Evolutionary conservation across 2,329 filamentous ascomycete genomes (phyloP), one percentile per base, ranked within the genome.

Genomic region (Xylariaceae sp.): DNA sequence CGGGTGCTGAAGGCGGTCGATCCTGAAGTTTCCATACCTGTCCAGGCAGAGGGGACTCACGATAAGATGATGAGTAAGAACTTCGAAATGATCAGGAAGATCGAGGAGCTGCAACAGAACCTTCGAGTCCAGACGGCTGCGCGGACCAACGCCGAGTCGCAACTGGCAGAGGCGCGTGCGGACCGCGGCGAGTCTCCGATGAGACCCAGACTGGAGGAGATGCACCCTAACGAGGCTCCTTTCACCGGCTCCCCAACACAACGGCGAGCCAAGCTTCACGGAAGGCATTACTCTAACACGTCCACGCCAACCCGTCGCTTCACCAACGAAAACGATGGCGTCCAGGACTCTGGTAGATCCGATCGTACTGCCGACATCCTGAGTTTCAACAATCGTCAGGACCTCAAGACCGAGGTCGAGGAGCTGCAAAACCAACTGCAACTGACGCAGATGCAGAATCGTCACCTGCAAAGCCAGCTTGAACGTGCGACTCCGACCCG

Each of bases 381-480:
- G 26, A 81, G 80, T 45, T 86, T 86, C 61, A 90, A 92, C 62
- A 87, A 83, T 52, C 80, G 83, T 24, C 90, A 93, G 80, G 90
- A 96, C 54, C 67, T 94, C 39, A 92, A 89, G 51, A 76, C 86
- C 3, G 89, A 96, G 51, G 70, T 95, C 10, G 90, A 96, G 56
- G 80, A 94, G 58, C 71, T 94, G 17, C 90, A 95, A 56, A 95
- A 93, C 55, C 87, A 94, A 56, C 73, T 96, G 32, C 90, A 96
- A 53, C 77, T 96, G 56, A 80, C 83, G 4, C 83, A 95, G 58
- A 94, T 96, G 86, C 85, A 93, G 49, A 95, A 94, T 59, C 80
- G 84, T 21, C 89, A 96, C 51, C 75, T 96, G 5, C 85, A 94
- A 54, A 88, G 77, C 52, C 88, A 95, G 54, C 65, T 95, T 26